phyloP scores from a whole-genome alignment of 2,329 filamentous ascomycete genomes.

The Penicillium sp. region DNA sequence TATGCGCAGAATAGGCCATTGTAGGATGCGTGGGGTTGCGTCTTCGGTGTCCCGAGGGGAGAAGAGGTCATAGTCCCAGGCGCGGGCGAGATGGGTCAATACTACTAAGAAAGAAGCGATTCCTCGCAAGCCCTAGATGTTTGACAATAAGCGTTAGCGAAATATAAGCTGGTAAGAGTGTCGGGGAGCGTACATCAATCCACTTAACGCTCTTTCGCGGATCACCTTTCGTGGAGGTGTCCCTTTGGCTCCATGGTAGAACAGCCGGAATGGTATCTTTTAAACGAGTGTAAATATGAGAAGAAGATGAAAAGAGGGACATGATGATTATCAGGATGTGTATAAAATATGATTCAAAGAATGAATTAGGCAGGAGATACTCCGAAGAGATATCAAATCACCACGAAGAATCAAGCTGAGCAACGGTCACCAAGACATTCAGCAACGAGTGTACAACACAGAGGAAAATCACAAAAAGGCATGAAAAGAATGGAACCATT shows the following conservation, averaged over 20 bases:
- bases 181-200: slow-evolving; percentile 57
- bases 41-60: slow-evolving; percentile 51
- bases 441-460: not conserved
- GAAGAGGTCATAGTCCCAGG: slow-evolving; percentile 58
- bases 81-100: slow-evolving; percentile 56
- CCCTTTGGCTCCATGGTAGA: slow-evolving; percentile 25
- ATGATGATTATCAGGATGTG: not conserved
- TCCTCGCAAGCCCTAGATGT: slow-evolving; percentile 54
- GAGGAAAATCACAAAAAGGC: not conserved
- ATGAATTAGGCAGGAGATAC: not conserved
- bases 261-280: slow-evolving; percentile 21
- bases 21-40: slow-evolving; percentile 50
- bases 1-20: slow-evolving; percentile 59
- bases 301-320: slow-evolving; percentile 8
- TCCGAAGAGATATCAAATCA: not conserved
- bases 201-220: slow-evolving; percentile 56
- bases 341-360: not conserved
- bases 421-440: not conserved
- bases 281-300: slow-evolving; percentile 24
- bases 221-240: slow-evolving; percentile 36
- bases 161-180: not conserved
- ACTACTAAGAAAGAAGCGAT: slow-evolving; percentile 59
- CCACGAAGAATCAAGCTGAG: not conserved
- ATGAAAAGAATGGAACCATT: not conserved
- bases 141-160: slow-evolving; percentile 1